These are phyloP conservation scores for Phalaenopsis hybrid DNA, from an alignment of 116 monocot species.

Conservation along the genomic window DNA sequence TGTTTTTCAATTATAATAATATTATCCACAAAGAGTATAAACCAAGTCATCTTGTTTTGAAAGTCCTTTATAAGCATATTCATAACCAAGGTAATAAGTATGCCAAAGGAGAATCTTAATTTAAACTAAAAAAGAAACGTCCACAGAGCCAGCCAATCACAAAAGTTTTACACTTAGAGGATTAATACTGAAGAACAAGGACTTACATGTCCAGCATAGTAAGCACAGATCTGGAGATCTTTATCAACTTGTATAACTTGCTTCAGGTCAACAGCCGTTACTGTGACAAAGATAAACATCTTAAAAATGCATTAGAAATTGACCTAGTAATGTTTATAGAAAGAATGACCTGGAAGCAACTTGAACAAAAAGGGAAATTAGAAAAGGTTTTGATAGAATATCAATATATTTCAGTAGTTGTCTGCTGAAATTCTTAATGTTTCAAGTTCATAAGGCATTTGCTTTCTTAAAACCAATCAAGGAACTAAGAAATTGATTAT, in stretches of 20 bases:
- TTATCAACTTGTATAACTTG: conserved; percentile 78
- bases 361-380: not conserved
- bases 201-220: conserved; percentile 91
- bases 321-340: not conserved
- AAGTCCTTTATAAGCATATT: too few species aligned
- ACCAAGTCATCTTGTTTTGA: too few species aligned
- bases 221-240: conserved; percentile 82
- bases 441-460: not conserved
- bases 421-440: not conserved
- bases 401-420: not conserved
- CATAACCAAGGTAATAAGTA: not conserved
- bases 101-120: not conserved
- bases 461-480: not conserved
- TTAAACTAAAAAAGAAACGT: not conserved
- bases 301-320: not conserved
- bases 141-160: not conserved
- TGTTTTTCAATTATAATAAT: too few species aligned
- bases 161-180: not conserved
- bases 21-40: too few species aligned
- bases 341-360: not conserved
- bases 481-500: not conserved
- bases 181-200: not conserved
- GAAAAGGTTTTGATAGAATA: not conserved
- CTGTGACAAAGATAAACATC: conserved; percentile 24
- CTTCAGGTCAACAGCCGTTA: conserved; percentile 76